Evolutionary conservation across 805 yeast species (phyloP), one percentile per base, ranked within the genome.

Genomic region (Barnettozyma sucrosica): DNA sequence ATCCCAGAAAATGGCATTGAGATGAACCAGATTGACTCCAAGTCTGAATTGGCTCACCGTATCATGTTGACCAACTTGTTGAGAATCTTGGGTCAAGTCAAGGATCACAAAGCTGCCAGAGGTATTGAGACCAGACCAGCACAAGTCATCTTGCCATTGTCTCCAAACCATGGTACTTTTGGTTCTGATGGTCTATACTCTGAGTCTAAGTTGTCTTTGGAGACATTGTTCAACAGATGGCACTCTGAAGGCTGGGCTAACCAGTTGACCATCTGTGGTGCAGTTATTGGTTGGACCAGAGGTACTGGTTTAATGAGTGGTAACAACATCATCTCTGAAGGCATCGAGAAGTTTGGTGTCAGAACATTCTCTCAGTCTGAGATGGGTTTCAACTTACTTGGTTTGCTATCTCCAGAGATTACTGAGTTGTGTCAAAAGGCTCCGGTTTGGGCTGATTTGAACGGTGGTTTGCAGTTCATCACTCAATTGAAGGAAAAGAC

Each of bases 241-340:
- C 78, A 83, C 70, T 90, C 99, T 42, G 99, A 93, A 76, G 85
- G 89, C 51, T 93, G 99, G 99, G 83, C 85, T 41, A 74, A 85
- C 55, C 93, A 87, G 74, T 81, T 93, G 72, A 93, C 98, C 50
- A 76, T 93, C 51, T 90, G 97, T 70, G 99, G 99, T 76, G 97
- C 99, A 41, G 79, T 93, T 57, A 93, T 93, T 69, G 99, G 99
- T 67, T 93, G 99, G 99, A 93, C 99, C 55, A 88, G 99, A 79
- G 99, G 99, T 70, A 93, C 99, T 51, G 99, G 99, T 65, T 82
- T 93, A 65, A 93, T 93, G 99, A 78, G 89, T 63, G 97, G 84
- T 59, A 93, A 93, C 79, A 93, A 93, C 75, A 85, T 89, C 66
- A 88, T 93, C 67, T 97, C 99, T 52, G 97, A 90, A 72, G 97